Evolutionary conservation across 148 eudicot species (phyloP).

Genomic region (Selenicereus undatus): DNA sequence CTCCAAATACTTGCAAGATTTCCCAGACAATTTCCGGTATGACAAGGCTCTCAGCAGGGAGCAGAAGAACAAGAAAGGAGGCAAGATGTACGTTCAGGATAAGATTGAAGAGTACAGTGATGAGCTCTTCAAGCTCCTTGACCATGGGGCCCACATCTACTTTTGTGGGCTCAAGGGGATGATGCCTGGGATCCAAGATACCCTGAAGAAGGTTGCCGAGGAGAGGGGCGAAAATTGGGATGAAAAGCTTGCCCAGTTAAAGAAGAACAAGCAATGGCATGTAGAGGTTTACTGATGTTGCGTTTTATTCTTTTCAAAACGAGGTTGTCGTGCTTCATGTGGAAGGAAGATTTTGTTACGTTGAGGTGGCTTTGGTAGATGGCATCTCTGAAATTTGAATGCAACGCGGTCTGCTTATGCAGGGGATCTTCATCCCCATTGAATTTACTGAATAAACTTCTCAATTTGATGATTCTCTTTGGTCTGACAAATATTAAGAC

Average conservation of each 20-base stretch:
- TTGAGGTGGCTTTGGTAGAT: slow-evolving; percentile 5
- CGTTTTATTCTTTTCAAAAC: slow-evolving; percentile 6
- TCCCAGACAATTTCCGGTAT: slow-evolving; percentile 70
- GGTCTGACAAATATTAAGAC: not conserved
- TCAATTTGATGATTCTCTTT: not conserved
- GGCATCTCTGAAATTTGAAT: slow-evolving; percentile 12
- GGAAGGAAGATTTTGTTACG: slow-evolving; percentile 12
- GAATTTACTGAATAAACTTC: slow-evolving; percentile 11
- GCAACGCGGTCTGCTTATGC: slow-evolving; percentile 3
- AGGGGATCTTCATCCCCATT: not conserved
- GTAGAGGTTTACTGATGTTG: slow-evolving; percentile 76
- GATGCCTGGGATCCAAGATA: slow-evolving; percentile 97
- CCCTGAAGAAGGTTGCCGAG: slow-evolving; percentile 77
- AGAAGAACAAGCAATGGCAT: slow-evolving; percentile 98
- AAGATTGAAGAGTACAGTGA: slow-evolving; percentile 92
- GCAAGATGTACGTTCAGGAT: slow-evolving; percentile 95
- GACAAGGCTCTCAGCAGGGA: slow-evolving; percentile 90
- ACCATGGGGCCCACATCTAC: slow-evolving; percentile 84
- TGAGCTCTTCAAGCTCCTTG: slow-evolving; percentile 76
- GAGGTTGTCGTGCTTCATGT: not conserved
- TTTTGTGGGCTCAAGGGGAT: slow-evolving; percentile 93
- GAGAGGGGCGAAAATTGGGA: slow-evolving; percentile 95
- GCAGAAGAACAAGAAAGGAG: slow-evolving; percentile 75
- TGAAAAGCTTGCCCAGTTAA: slow-evolving; percentile 65
- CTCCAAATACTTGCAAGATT: slow-evolving; percentile 55